Base-by-base conservation (phyloP, 352 stramenopile genomes). In the Blastocystis sp. region DNA sequence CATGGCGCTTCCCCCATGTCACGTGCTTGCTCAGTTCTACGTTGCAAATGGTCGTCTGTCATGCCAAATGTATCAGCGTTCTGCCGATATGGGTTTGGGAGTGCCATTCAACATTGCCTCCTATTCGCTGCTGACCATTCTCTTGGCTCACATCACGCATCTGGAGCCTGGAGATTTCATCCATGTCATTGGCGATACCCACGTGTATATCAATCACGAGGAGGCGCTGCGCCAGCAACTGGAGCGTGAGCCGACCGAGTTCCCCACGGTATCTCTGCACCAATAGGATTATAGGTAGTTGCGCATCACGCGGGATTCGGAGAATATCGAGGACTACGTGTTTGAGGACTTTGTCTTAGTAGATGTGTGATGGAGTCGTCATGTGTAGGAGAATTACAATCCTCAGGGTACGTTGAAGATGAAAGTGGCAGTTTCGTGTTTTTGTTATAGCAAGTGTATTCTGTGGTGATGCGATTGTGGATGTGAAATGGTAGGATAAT, bases 61-160 rank as follows among this genome's bases (percentile, higher is more conserved):
- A 34, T 94, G 92, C 56, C 92, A 94, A 87, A 98, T 99, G 96
- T 99, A 99, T 89, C 96, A 99, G 90, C 93, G 97, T 27, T 98
- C 93, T 63, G 95, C 94, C 24, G 97, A 99, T 89, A 98, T 99
- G 94, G 96, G 96, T 6, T 92, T 99, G 36, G 97, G 97, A 7
- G 96, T 99, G 44, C 97, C 97, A 6, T 99, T 99, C 89, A 99
- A 99, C 90, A 99, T 99, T 89, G 96, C 96, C 11, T 97, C 92
- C 63, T 99, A 99, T 89, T 93, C 96, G 42, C 89, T 99, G 64
- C 90, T 99, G 14, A 98, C 95, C 32, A 92, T 94, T 63, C 91
- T 99, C 87, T 89, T 99, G 29, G 96, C 96, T 0, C 95, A 98
- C 76, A 95, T 97, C 24, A 93, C 91, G 0, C 92, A 91, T 0